Base-by-base conservation (phyloP, 495 filamentous ascomycete species). In the Penicillium bovifimosum region DNA sequence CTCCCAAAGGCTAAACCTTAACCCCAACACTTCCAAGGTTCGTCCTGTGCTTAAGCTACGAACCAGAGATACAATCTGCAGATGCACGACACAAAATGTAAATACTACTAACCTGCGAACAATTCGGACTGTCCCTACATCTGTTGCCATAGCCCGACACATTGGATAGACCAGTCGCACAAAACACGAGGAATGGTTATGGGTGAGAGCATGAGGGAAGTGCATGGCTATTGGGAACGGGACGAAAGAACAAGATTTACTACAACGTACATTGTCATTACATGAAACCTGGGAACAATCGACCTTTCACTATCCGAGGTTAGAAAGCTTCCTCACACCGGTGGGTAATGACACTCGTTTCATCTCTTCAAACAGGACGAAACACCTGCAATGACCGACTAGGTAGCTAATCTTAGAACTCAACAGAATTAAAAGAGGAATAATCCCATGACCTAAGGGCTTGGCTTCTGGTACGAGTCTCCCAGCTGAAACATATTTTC, bases 141-240 rank as follows among this genome's bases (percentile, higher is more conserved):
- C 40, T n/a, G n/a, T n/a, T n/a, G 7, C 40, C 5, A 31, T 18
- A 34, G 48, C 48, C 48, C 39, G 39, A 50, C 48, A 50, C 38
- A 29, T 50, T 50, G 38, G 29, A 50, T 50, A 50, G 29, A 50
- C 38, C 28, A 31, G 9, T 53, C 20, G 33, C 29, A 53, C 50
- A 39, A 46, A 46, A 53, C 50, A 53, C 50, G 50, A 38, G 41
- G 39, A 24, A 24, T 24, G 20, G 4, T 4, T 24, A 24, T 24
- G 20, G 20, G 20, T 24, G 20, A 24, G 20, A 24, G 20, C 20
- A 24, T 24, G 20, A 24, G 2, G 20, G 20, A 24, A 24, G 4
- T 24, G 20, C 20, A 24, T 24, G 20, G 20, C 20, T 24, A 42
- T 14, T 34, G 33, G 50, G 14, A 29, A 38, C 5, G 9, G 8